Conservation (phyloP, 768 basidiomycete species). For the Pleurotus platypus region DNA sequence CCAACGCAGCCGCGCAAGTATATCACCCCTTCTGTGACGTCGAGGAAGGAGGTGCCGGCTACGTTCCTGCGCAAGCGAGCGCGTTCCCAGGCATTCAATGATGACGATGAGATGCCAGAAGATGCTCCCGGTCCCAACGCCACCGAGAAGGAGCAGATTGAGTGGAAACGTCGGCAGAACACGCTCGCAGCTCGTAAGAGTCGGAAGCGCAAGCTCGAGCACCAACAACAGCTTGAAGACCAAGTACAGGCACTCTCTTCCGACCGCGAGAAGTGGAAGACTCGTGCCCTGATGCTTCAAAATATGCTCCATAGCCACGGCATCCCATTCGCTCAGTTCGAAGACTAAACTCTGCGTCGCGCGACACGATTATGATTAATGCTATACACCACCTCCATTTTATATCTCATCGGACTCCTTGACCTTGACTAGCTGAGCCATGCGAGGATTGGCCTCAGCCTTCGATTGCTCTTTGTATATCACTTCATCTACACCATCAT, state of each 20-base stretch:
- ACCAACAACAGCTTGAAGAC: slow-evolving; percentile 64
- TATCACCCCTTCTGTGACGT: slow-evolving; percentile 66
- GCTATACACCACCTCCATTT: not conserved
- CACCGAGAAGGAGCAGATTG: slow-evolving; percentile 63
- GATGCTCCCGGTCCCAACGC: slow-evolving; percentile 36
- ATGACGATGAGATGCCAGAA: slow-evolving; percentile 45
- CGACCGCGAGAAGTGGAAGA: slow-evolving; percentile 65
- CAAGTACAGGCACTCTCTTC: slow-evolving; percentile 44
- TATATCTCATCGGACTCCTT: slow-evolving; percentile 1
- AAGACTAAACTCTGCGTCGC: slow-evolving; percentile 4
- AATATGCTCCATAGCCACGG: slow-evolving; percentile 56
- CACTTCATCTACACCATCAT: slow-evolving; percentile 11
- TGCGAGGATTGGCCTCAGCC: slow-evolving; percentile 8
- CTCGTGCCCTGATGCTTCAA: slow-evolving; percentile 45
- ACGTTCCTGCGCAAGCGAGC: slow-evolving; percentile 66
- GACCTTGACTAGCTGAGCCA: not conserved
- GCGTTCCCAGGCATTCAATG: slow-evolving; percentile 38
- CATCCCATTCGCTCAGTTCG: slow-evolving; percentile 51
- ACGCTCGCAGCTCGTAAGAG: slow-evolving; percentile 82
- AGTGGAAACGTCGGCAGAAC: slow-evolving; percentile 78
- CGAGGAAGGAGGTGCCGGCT: slow-evolving; percentile 74
- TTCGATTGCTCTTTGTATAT: slow-evolving; percentile 15
- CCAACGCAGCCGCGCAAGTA: slow-evolving; percentile 82
- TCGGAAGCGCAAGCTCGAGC: slow-evolving; percentile 69
- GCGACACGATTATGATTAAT: not conserved